Evolutionary conservation across 2,329 filamentous ascomycete genomes (phyloP), one percentile per base, ranked within the genome.

Genomic region (Pseudogymnoascus sp.): DNA sequence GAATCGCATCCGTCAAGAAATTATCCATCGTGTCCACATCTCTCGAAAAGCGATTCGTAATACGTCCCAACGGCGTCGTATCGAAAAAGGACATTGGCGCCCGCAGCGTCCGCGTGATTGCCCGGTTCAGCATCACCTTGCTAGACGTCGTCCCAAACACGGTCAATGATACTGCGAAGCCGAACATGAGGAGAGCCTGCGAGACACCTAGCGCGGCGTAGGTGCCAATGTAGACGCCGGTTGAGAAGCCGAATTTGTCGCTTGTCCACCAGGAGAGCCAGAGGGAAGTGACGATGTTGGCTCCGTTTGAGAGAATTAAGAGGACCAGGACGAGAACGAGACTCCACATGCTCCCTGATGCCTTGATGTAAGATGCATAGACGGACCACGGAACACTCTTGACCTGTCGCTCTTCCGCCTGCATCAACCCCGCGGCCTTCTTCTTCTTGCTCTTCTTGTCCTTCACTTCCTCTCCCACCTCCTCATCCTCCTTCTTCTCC

Each of bases 21-120:
- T 96, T 96, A 75, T 97, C 94, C 91, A 97, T 95, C 61, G 94
- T 90, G 70, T 97, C 91, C 39, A 97, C 89, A 70, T 99, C 94
- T 67, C 93, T 88, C 32, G 91, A 95, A 75, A 97, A 97, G 14
- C 94, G 89, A 73, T 97, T 97, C 20, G 91, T 96, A 72, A 97
- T 97, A 37, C 93, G 88, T 18, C 94, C 94, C 1, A 97, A 81
- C 0, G 94, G 94, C 0, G 94, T 97, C 0, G 94, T 97, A 69
- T 99, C 94, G 75, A 97, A 97, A 76, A 97, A 97, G 4, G 89
- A 88, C 91, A 87, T 86, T n/a, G 84, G 84, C 2, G 84, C 84
- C 25, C 84, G 79, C n/a, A 87, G 75, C 0, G 94, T 90, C 14
- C 89, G 82, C 7, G 80, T 84, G 68, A 97, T 89, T 6, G 94